Base-by-base conservation (phyloP, 106 monocot genomes). In the Chionographis japonica region DNA sequence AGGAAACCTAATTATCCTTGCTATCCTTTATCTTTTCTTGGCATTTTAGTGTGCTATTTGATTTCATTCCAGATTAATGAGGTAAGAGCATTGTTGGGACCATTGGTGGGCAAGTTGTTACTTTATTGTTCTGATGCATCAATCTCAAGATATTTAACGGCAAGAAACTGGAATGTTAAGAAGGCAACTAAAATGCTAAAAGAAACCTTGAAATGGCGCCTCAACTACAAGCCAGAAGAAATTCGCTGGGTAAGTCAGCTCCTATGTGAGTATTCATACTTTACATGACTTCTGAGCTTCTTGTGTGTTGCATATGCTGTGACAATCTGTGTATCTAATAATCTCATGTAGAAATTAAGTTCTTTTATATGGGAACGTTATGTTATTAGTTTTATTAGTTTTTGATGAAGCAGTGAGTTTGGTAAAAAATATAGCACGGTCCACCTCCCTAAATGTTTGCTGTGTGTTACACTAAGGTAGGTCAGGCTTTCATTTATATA, bases 101-200 rank as follows among this genome's bases (percentile, higher is more conserved):
- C 59, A 62, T 66, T 94, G 70, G 76, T 88, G 60, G 81, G 74
- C 7, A 86, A 75, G 61, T 65, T 77, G 50, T 79, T 68, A 9
- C 67, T 81, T 36, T 94, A 91, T 79, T 88, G 90, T 71, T 81
- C 83, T 60, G 88, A 94, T 83, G 78, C 87, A 60, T 81, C 85
- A 56, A 90, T 94, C 72, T 83, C 77, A 62, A 83, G 85, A 67
- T 79, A 94, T 68, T 68, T 94, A 63, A 72, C 58, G 27, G 90
- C 94, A 69, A 78, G 90, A 61, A 94, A 86, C 65, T 94, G 94
- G 94, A 85, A 94, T 70, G 85, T 91, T 36, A 94, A 86, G 72
- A 91, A 86, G 73, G 80, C 94, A 36, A 63, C 77, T 37, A 94
- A 88, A 80, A 94, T 94, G 90, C 74, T 94, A 2, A 94, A 86